A percentile compares a stretch with the other conserved stretches of the same genome.
Evolutionary conservation across 1,284 basidiomycete species (phyloP).

Genomic region (Cutaneotrichosporon spelunceum): DNA sequence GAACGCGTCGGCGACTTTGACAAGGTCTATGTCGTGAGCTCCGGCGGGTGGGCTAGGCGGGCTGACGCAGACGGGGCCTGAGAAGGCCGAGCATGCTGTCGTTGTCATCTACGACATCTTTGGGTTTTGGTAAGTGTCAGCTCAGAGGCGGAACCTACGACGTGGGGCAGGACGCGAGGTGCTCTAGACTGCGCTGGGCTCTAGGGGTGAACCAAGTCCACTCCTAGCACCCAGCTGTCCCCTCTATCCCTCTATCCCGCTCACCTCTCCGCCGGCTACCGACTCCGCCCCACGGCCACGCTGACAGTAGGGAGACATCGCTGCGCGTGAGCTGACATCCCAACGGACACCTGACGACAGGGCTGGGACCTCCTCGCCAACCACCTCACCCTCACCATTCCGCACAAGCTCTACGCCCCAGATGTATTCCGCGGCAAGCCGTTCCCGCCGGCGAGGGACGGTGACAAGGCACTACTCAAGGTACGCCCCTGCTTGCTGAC

Average conservation of each 20-base stretch:
- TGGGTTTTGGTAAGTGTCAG: constrained; percentile 45
- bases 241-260: not conserved
- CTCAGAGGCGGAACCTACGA: too few species aligned
- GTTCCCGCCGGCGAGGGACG: constrained; percentile 44
- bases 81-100: constrained; percentile 37
- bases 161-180: too few species aligned
- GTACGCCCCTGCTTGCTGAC: not conserved
- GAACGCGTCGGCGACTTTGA: constrained; percentile 33
- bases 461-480: constrained; percentile 37
- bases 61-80: constrained; percentile 33
- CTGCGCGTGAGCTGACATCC: constrained; percentile 23
- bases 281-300: not conserved
- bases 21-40: constrained; percentile 40
- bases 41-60: not conserved
- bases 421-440: constrained; percentile 43
- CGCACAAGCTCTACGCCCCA: constrained; percentile 40
- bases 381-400: constrained; percentile 30
- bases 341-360: constrained; percentile 16
- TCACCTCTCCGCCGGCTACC: not conserved
- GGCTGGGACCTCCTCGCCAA: constrained; percentile 40
- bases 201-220: too few species aligned
- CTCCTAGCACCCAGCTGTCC: not conserved
- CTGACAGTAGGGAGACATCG: constrained; percentile 43
- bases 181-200: too few species aligned
- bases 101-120: constrained; percentile 49